A percentile compares a stretch with the other conserved stretches of the same genome.
Evolutionary conservation across 2,329 filamentous ascomycete genomes (phyloP).

Genomic region (Esteya vermicola): DNA sequence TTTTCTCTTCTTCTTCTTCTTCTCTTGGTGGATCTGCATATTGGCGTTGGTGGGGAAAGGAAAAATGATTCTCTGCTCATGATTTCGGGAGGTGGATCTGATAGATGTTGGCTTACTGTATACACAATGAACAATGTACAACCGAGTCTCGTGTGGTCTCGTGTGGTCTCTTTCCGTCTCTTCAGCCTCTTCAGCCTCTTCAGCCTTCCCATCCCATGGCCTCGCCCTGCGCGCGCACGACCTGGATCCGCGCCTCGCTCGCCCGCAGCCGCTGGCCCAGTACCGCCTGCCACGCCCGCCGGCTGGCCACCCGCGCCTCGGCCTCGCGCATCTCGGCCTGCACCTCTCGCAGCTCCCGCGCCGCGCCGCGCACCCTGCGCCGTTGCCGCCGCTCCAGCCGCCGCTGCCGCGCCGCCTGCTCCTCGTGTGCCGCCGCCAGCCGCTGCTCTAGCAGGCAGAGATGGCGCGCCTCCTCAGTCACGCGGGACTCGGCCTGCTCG

Average conservation of each 20-base stretch:
- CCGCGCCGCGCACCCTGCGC: conserved; percentile 1
- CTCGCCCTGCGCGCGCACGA: conserved; percentile 3
- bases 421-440: background rate
- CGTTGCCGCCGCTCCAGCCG: background rate
- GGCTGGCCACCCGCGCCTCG: conserved; percentile 3
- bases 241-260: conserved; percentile 3
- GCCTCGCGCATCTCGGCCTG: conserved; percentile 1
- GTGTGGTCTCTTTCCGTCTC: background rate
- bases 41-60: too few relatives aligned
- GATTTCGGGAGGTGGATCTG: too few relatives aligned
- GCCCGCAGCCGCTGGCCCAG: conserved; percentile 3
- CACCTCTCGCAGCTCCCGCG: conserved; percentile 13
- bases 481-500: background rate
- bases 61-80: too few relatives aligned
- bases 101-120: too few relatives aligned
- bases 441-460: too few relatives aligned
- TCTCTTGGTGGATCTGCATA: too few relatives aligned
- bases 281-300: conserved; percentile 1
- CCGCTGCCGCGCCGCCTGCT: background rate
- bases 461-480: background rate
- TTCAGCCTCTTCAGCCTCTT: background rate
- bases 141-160: too few relatives aligned
- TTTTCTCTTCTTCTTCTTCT: background rate
- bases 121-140: too few relatives aligned
- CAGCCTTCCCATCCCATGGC: background rate